Base-by-base conservation (phyloP, 768 basidiomycete species). In the Boletus vinaceobasis region DNA sequence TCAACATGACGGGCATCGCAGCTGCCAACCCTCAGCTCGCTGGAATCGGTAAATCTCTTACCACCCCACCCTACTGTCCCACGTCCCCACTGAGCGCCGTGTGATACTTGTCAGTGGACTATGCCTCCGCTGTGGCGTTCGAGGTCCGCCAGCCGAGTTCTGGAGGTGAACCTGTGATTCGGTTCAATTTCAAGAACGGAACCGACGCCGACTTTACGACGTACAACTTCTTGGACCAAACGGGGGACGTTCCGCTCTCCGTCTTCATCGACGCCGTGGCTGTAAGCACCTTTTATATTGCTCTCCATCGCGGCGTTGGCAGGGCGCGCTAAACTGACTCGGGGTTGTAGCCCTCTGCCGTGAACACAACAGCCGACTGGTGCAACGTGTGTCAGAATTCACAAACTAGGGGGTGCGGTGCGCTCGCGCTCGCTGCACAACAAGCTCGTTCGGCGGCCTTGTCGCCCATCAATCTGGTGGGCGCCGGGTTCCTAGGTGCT, bases 121-220 rank as follows among this genome's bases (percentile, higher is more conserved):
- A 85, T 55, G 82, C 86, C 27, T 76, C 81, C 2, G 76, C 78
- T 4, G 70, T 82, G 15, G 80, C 78, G 13, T 69, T 86, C 45
- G 87, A 88, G 71, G 76, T 86, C 44, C 81, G 83, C 56, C 74
- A 80, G 51, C 66, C 80, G 1, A 60, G 70, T 13, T 65, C 71
- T 6, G 74, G 75, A 11, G 73, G 75, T 2, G 77, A 77, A 57
- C 79, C 83, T 14, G 72, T 82, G 43, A 58, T 88, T 19, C 77
- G 85, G 4, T 79, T 89, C 71, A 80, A 78, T 56, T 86, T 89
- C 73, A 86, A 85, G 75, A 88, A 88, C 55, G 85, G 85, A 9
- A 82, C 84, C 0, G 65, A 68, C 51, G n/a, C n/a, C n/a, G 43
- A 58, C 13, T 86, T 84, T 68, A 69, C 56, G 53, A 74, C 74